These are phyloP conservation scores for Peronospora belbahrii DNA, from an alignment of 352 stramenopile species.

Conservation along the genomic window DNA sequence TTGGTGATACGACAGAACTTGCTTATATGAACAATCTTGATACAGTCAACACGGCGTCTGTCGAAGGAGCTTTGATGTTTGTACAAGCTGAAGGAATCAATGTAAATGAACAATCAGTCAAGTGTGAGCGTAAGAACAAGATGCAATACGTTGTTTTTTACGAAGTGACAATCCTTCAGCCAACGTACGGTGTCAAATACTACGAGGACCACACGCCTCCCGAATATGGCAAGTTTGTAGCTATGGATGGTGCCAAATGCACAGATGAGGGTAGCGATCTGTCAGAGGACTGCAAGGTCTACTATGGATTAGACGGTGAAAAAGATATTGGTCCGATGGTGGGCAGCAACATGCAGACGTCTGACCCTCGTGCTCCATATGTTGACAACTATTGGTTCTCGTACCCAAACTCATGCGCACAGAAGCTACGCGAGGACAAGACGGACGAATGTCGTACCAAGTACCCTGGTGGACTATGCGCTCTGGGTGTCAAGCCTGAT, in stretches of 20 bases:
- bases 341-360: conserved; percentile 35
- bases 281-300: conserved; percentile 44
- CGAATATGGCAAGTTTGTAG: conserved; percentile 54
- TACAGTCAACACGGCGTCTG: conserved; percentile 47
- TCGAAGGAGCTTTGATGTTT: conserved; percentile 61
- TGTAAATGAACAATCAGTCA: conserved; percentile 29
- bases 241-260: conserved; percentile 60
- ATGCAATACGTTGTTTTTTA: conserved; percentile 64
- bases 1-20: conserved; percentile 27
- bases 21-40: conserved; percentile 41
- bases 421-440: conserved; percentile 34
- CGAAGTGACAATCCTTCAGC: conserved; percentile 56
- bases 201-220: conserved; percentile 32
- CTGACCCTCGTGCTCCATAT: conserved; percentile 56
- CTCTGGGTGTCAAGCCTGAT: conserved; percentile 41
- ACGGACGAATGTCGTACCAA: conserved; percentile 31
- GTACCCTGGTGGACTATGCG: conserved; percentile 39
- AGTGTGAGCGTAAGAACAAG: conserved; percentile 53
- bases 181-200: conserved; percentile 38
- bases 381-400: conserved; percentile 79
- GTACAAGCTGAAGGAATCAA: conserved; percentile 66
- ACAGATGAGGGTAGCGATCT: conserved; percentile 32
- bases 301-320: conserved; percentile 37
- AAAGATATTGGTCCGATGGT: conserved; percentile 46
- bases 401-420: conserved; percentile 66